phyloP scores from a whole-genome alignment of 129 eudicot species.

The Escallonia rubra region DNA sequence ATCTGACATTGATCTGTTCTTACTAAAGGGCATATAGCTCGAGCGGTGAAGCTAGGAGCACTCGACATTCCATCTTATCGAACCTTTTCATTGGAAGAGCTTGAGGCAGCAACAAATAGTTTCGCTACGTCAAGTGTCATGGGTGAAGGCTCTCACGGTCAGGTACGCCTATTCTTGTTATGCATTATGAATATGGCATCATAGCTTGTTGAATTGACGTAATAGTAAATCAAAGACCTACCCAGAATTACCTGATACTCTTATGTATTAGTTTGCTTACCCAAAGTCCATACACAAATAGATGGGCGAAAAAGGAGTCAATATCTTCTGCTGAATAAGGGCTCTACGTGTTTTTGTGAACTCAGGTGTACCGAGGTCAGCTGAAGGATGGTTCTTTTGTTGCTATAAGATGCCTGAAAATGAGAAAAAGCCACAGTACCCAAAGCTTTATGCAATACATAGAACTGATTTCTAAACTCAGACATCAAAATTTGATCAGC shows the following conservation, averaged over 20 bases:
- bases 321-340: neutral
- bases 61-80: conserved; percentile 71
- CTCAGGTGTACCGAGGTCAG: conserved; percentile 79
- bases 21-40: conserved; percentile 65
- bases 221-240: no score
- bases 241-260: no score
- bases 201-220: no score
- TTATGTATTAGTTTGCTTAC: no score
- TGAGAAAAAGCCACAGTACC: conserved; percentile 56
- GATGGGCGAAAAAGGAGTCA: neutral
- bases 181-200: no score
- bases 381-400: conserved; percentile 53
- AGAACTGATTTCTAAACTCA: conserved; percentile 80
- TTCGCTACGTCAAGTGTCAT: conserved; percentile 53
- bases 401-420: conserved; percentile 72
- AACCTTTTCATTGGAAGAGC: conserved; percentile 67
- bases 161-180: conserved; percentile 36
- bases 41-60: conserved; percentile 76
- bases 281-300: neutral
- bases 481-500: conserved; percentile 83
- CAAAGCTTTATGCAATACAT: conserved; percentile 61
- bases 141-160: conserved; percentile 74
- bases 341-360: neutral
- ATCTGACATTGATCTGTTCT: conserved; percentile 10
- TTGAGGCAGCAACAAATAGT: conserved; percentile 75